Evolutionary conservation across 2,329 filamentous ascomycete genomes (phyloP).

Genomic region (Trichoderma aggressivum): DNA sequence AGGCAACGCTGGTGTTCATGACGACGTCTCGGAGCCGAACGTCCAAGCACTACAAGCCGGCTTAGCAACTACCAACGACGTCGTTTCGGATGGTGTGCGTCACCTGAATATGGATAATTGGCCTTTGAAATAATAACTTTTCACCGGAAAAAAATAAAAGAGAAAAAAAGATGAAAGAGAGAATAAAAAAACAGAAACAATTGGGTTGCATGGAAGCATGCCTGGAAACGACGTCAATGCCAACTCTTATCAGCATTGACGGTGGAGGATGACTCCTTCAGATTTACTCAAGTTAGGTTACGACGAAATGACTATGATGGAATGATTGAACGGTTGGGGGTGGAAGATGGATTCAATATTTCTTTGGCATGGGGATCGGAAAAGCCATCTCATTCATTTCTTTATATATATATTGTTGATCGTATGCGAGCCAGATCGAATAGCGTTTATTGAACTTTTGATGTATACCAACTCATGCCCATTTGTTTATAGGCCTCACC

Average conservation of each 20-base stretch:
- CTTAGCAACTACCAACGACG: neutral
- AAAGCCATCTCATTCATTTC: neutral
- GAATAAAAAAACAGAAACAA: neutral
- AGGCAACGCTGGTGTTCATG: neutral
- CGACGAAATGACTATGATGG: neutral
- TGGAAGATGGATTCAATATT: neutral
- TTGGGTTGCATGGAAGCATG: neutral
- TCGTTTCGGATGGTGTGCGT: neutral
- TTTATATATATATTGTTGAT: neutral
- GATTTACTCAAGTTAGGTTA: fast-evolving
- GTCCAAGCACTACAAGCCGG: neutral
- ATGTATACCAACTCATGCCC: neutral
- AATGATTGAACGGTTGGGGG: neutral
- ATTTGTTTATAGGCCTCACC: neutral
- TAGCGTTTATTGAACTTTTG: neutral
- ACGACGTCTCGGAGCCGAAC: neutral
- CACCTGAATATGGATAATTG: neutral
- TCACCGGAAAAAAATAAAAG: neutral
- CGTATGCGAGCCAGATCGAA: neutral
- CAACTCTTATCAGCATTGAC: neutral
- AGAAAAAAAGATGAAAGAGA: neutral
- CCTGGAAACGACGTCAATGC: neutral
- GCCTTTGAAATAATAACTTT: neutral
- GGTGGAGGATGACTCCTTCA: neutral
- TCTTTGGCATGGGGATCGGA: neutral